phyloP scores from a whole-genome alignment of 176 grass and related monocot species.

The Metroxylon sagu region DNA sequence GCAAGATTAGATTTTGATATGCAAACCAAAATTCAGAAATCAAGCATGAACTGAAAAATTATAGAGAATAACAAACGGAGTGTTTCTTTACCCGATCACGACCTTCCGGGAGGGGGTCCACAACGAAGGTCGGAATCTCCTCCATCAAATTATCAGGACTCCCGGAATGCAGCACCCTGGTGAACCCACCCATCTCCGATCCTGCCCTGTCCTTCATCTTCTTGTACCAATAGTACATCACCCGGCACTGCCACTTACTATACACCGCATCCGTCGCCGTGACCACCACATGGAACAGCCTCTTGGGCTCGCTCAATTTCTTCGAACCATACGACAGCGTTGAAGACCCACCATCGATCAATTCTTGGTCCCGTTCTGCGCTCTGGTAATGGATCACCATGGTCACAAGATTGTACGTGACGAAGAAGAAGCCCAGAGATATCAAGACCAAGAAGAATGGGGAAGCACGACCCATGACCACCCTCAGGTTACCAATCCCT shows the following conservation, averaged over 20 bases:
- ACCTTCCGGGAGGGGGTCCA: conserved; percentile 58
- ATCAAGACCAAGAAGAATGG: conserved; percentile 42
- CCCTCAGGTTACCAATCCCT: no score
- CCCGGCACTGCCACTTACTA: conserved; percentile 73
- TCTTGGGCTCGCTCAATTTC: conserved; percentile 9
- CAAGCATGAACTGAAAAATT: no score
- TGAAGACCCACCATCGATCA: conserved; percentile 29
- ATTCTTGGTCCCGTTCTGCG: not conserved
- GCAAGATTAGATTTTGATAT: no score
- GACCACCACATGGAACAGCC: conserved; percentile 74
- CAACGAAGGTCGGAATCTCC: conserved; percentile 92
- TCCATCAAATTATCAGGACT: conserved; percentile 59
- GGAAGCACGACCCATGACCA: conserved; percentile 32
- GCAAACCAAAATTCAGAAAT: no score
- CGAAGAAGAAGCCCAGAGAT: conserved; percentile 46
- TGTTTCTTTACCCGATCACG: conserved; percentile 43
- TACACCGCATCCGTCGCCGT: conserved; percentile 51
- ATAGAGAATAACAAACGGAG: no score
- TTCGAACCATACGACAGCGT: conserved; percentile 31
- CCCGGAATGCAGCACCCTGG: conserved; percentile 73
- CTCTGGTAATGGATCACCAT: conserved; percentile 29
- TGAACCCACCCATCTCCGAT: conserved; percentile 86
- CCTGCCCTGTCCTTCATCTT: conserved; percentile 39
- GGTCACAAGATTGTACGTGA: conserved; percentile 77
- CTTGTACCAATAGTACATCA: conserved; percentile 98